These are phyloP conservation scores for rapeseed (Brassica napus) DNA, from an alignment of 345 rosid genomes.

Conservation along the genomic window DNA sequence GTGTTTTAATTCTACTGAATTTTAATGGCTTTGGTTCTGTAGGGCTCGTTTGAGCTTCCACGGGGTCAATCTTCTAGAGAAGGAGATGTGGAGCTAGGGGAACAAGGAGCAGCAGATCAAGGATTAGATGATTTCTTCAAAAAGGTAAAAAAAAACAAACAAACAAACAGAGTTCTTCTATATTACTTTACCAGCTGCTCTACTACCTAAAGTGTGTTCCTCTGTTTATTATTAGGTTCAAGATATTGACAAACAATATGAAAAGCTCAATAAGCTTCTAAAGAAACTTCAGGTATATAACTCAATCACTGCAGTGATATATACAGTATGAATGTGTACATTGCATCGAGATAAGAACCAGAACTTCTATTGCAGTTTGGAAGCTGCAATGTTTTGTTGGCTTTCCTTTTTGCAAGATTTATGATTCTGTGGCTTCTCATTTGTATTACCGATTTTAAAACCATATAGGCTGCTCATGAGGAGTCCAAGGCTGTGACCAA, in stretches of 20 bases:
- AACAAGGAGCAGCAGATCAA: constrained; percentile 62
- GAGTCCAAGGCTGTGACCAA: constrained; percentile 91
- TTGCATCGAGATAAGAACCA: too few species aligned
- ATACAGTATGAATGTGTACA: too few species aligned
- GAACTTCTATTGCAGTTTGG: too few species aligned
- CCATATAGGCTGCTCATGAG: constrained; percentile 80
- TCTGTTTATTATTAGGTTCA: constrained; percentile 61
- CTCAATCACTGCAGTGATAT: too few species aligned
- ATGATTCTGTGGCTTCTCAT: neutral
- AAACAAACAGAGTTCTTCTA: neutral
- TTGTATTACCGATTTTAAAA: neutral
- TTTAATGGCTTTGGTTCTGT: neutral
- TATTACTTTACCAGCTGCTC: neutral
- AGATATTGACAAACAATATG: constrained; percentile 84
- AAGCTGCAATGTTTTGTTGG: neutral
- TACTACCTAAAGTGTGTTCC: constrained; percentile 2
- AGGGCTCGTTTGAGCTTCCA: constrained; percentile 90
- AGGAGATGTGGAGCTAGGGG: constrained; percentile 66
- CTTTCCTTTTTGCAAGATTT: neutral
- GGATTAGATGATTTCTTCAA: constrained; percentile 87
- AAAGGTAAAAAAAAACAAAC: constrained; percentile 50
- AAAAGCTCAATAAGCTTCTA: constrained; percentile 75
- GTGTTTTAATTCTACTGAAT: neutral
- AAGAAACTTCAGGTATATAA: constrained; percentile 78
- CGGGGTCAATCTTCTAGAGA: constrained; percentile 63